These are phyloP conservation scores for Cladobotryum mycophilum DNA, from an alignment of 2,329 filamentous ascomycete species.

Conservation along the genomic window DNA sequence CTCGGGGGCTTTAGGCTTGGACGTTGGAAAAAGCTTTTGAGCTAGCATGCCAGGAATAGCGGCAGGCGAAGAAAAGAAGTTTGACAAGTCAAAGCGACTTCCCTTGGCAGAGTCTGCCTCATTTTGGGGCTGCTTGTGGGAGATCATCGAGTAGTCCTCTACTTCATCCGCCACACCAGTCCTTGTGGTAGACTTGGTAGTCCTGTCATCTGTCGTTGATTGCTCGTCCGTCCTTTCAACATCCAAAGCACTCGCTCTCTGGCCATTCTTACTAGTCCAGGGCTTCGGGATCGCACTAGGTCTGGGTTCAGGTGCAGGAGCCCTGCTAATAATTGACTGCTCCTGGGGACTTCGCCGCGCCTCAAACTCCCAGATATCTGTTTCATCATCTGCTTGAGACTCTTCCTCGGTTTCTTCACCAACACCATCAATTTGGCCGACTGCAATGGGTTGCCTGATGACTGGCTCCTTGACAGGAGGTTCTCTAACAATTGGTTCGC, in stretches of 20 bases:
- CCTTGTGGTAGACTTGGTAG: conserved; percentile 6
- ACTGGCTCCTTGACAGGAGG: not conserved
- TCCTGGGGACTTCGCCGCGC: conserved; percentile 41
- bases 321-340: conserved; percentile 24
- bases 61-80: conserved; percentile 54
- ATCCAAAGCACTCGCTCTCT: conserved; percentile 1
- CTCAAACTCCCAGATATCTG: conserved; percentile 53
- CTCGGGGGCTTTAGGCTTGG: conserved; percentile 17
- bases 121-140: conserved; percentile 19
- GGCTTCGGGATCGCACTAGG: conserved; percentile 30
- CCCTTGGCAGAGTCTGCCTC: conserved; percentile 21
- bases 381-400: conserved; percentile 30
- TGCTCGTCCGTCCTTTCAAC: conserved; percentile 8
- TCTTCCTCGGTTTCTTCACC: conserved; percentile 18
- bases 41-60: conserved; percentile 30
- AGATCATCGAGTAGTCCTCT: conserved; percentile 42
- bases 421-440: conserved; percentile 13
- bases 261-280: conserved; percentile 29
- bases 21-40: conserved; percentile 23
- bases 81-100: conserved; percentile 41
- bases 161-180: conserved; percentile 15
- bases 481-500: not conserved
- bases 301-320: conserved; percentile 13
- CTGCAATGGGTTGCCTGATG: not conserved
- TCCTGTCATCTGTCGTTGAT: conserved; percentile 11